These are phyloP conservation scores for Tolypocladium ophioglossoides DNA, from an alignment of 2,329 filamentous ascomycete species.

Conservation along the genomic window DNA sequence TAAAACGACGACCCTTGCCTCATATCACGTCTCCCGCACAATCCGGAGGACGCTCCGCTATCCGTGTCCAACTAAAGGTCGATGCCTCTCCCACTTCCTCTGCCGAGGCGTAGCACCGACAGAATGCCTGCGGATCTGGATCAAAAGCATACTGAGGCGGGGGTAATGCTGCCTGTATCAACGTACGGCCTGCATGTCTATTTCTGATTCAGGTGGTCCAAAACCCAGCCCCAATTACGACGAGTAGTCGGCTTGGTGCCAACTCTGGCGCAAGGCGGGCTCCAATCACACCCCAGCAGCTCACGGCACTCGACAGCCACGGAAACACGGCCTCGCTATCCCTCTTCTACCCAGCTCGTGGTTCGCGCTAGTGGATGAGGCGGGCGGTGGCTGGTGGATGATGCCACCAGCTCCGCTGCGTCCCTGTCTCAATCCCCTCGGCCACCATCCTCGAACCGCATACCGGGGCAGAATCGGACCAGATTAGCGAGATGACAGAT, in stretches of 20 bases:
- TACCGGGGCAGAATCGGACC: background rate
- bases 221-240: background rate
- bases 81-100: background rate
- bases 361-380: background rate
- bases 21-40: background rate
- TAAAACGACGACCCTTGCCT: background rate
- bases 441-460: too few relatives aligned
- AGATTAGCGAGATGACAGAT: background rate
- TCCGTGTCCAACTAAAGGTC: too few relatives aligned
- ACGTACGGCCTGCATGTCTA: background rate
- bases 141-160: background rate
- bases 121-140: background rate
- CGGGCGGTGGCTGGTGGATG: background rate
- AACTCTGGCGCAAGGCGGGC: background rate
- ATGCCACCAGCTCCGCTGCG: background rate
- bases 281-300: background rate
- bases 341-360: background rate
- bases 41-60: background rate
- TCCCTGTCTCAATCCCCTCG: background rate
- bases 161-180: background rate
- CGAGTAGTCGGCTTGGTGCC: background rate
- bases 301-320: background rate
- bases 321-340: background rate
- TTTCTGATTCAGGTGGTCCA: background rate
- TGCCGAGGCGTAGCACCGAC: background rate